Evolutionary conservation across 345 rosid species (phyloP).

Genomic region (Xanthoceras sorbifolium): DNA sequence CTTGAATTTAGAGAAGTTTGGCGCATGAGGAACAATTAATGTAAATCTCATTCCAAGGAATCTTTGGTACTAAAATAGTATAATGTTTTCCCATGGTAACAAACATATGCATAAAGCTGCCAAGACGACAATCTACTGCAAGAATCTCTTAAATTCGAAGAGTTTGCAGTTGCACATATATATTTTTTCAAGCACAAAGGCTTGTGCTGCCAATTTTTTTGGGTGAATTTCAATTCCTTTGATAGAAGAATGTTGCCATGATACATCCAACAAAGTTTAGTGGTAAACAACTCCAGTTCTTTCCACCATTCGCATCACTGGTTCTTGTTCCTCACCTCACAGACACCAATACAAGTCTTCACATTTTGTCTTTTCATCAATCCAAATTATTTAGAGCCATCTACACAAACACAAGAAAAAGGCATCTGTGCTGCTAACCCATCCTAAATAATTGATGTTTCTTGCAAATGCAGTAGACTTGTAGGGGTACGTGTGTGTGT

Average conservation of each 20-base stretch:
- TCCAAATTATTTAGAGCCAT: neutral
- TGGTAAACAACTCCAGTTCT: neutral
- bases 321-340: neutral
- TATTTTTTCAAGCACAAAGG: neutral
- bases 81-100: neutral
- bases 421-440: neutral
- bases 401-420: neutral
- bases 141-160: neutral
- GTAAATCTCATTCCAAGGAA: neutral
- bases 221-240: neutral
- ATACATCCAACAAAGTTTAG: neutral
- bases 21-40: neutral
- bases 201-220: neutral
- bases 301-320: too few species aligned
- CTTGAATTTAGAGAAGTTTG: neutral
- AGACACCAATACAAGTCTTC: neutral
- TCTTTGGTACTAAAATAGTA: neutral
- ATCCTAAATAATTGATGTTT: neutral
- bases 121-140: neutral
- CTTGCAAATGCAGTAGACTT: neutral
- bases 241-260: neutral
- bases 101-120: neutral
- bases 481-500: too few species aligned
- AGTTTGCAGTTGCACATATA: neutral
- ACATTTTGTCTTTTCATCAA: neutral